Percentiles rank a stretch among this genome's conserved stretches.
Evolutionary conservation across 768 basidiomycete species (phyloP).

Genomic region (Trametes coccinea): DNA sequence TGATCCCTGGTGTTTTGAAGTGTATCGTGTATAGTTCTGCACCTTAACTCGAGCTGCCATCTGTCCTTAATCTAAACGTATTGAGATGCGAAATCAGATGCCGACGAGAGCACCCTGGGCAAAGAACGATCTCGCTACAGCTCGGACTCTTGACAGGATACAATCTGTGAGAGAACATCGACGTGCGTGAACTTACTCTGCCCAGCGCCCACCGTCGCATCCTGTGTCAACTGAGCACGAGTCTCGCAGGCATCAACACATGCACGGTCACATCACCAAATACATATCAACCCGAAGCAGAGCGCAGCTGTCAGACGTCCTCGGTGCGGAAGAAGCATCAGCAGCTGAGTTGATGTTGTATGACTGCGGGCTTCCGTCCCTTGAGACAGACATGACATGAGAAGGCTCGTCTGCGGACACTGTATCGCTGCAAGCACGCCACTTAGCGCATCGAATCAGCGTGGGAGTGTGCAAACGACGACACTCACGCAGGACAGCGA

Average conservation of each 20-base stretch:
- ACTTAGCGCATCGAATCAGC: slow-evolving; percentile 1
- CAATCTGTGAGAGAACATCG: neutral
- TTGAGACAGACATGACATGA: neutral
- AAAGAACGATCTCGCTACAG: slow-evolving; percentile 1
- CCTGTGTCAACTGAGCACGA: neutral
- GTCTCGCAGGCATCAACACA: neutral
- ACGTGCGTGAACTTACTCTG: neutral
- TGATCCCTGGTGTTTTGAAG: neutral
- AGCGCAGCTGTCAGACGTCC: neutral
- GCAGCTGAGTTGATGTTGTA: neutral
- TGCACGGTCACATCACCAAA: neutral
- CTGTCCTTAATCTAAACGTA: neutral
- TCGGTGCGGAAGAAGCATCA: neutral
- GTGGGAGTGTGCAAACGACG: neutral
- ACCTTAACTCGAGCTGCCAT: neutral
- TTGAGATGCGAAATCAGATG: slow-evolving; percentile 5
- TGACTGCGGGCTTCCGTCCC: slow-evolving; percentile 2
- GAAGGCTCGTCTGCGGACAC: neutral
- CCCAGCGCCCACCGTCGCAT: neutral
- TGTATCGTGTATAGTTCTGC: neutral
- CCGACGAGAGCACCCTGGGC: slow-evolving; percentile 1
- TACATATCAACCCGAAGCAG: neutral
- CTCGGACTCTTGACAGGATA: neutral
- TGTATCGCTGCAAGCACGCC: neutral
- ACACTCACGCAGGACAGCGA: slow-evolving; percentile 3